Base-by-base conservation (phyloP, 345 rosid genomes). In the Combretum micranthum region DNA sequence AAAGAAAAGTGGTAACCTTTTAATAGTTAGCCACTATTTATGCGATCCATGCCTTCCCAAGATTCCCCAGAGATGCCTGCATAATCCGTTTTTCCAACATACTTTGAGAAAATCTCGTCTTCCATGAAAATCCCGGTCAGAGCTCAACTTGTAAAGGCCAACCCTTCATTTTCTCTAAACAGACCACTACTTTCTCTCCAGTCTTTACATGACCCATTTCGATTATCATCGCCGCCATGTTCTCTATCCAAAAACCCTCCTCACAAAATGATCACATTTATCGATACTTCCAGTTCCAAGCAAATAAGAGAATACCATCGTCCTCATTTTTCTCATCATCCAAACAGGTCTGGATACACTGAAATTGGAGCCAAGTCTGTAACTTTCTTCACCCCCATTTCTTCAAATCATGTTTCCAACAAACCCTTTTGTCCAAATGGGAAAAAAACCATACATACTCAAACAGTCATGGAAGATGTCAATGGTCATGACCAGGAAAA, bases 61-160 rank as follows among this genome's bases (percentile, higher is more conserved):
- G 6, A 32, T 32, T 32, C 10, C 39, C 39, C 9, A 7, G 9
- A 32, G 39, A 32, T 2, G 39, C 10, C 8, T 49, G 20, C 52
- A 20, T 23, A 50, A 50, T 3, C 32, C 15, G 25, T n/a, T n/a
- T 7, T 32, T 50, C 25, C 44, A 13, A 46, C 17, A 23, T 65
- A 64, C 53, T 56, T 75, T 73, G 57, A 69, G 60, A 68, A 74
- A 72, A 66, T 48, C 57, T 47, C 59, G 15, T 20, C 64, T 66
- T 45, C 84, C 64, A 79, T 81, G 87, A 79, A 60, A 66, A 37
- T 69, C 46, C 76, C 53, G 64, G 75, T 50, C 56, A 26, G 51
- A 20, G 32, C 45, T 52, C 75, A 61, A 72, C 71, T 63, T 77
- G 66, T 42, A 48, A 54, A 61, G 44, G 69, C 21, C 52, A 60